phyloP scores from a whole-genome alignment of 2,329 filamentous ascomycete species.

The Curvularia lunata region DNA sequence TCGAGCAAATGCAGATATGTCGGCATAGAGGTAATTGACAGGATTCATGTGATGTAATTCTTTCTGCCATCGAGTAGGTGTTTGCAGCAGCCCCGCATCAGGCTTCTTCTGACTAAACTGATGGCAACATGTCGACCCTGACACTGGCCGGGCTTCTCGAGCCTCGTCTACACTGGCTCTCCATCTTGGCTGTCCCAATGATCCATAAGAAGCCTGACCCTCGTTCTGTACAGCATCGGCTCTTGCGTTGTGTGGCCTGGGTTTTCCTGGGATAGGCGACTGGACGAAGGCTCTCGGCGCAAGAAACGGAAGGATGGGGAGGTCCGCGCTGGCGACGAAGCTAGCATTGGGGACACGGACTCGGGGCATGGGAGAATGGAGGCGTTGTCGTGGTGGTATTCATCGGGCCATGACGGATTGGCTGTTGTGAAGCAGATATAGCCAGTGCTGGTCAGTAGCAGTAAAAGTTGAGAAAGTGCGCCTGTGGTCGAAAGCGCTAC shows the following conservation, averaged over 20 bases:
- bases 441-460: neutral
- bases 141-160: neutral
- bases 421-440: slow-evolving; percentile 11
- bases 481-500: slow-evolving; percentile 23
- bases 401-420: slow-evolving; percentile 41
- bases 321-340: slow-evolving; percentile 40
- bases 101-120: neutral
- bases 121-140: slow-evolving; percentile 1
- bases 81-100: slow-evolving; percentile 10
- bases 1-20: slow-evolving; percentile 32
- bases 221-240: slow-evolving; percentile 22
- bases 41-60: neutral
- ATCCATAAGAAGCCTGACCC: slow-evolving; percentile 9
- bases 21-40: slow-evolving; percentile 29
- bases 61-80: neutral
- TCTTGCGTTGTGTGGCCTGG: slow-evolving; percentile 18
- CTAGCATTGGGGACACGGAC: slow-evolving; percentile 39
- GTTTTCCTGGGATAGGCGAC: slow-evolving; percentile 22
- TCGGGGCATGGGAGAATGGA: slow-evolving; percentile 42
- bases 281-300: slow-evolving; percentile 46
- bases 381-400: slow-evolving; percentile 20
- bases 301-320: slow-evolving; percentile 48
- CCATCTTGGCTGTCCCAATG: neutral
- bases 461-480: slow-evolving; percentile 31
- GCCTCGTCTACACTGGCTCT: neutral